These are phyloP conservation scores for Hydnomerulius pinastri DNA, from an alignment of 768 basidiomycete genomes.

Conservation along the genomic window DNA sequence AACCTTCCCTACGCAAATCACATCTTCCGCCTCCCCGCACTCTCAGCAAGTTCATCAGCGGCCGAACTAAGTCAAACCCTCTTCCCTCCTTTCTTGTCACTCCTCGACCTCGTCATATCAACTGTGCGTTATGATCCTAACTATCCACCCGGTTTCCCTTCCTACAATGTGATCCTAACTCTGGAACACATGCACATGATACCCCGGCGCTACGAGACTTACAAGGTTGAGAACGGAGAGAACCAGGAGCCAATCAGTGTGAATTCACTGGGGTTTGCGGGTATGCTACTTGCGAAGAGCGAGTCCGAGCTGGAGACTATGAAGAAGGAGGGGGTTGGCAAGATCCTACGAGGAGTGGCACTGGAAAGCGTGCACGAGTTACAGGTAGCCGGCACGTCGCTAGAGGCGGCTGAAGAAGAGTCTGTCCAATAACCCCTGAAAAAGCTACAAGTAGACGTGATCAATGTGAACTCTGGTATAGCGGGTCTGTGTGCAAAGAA, in stretches of 20 bases:
- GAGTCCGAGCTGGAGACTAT: constrained; percentile 73
- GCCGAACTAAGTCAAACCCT: constrained; percentile 54
- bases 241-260: constrained; percentile 66
- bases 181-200: constrained; percentile 84
- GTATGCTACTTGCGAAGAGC: constrained; percentile 86
- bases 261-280: constrained; percentile 89
- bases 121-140: constrained; percentile 67
- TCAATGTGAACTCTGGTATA: background rate
- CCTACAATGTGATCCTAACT: constrained; percentile 84
- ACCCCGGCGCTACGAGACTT: constrained; percentile 70
- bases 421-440: background rate
- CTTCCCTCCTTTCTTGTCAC: constrained; percentile 62
- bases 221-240: constrained; percentile 48
- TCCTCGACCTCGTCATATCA: constrained; percentile 77
- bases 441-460: background rate
- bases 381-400: constrained; percentile 53
- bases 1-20: constrained; percentile 81
- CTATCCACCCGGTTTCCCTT: constrained; percentile 64
- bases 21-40: constrained; percentile 51
- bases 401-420: constrained; percentile 33
- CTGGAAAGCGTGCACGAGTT: constrained; percentile 68
- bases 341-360: constrained; percentile 65
- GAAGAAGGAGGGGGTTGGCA: constrained; percentile 59
- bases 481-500: background rate
- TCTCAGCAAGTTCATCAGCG: constrained; percentile 18